phyloP scores from a whole-genome alignment of 2,329 filamentous ascomycete species.

The Cryphonectria radicalis region DNA sequence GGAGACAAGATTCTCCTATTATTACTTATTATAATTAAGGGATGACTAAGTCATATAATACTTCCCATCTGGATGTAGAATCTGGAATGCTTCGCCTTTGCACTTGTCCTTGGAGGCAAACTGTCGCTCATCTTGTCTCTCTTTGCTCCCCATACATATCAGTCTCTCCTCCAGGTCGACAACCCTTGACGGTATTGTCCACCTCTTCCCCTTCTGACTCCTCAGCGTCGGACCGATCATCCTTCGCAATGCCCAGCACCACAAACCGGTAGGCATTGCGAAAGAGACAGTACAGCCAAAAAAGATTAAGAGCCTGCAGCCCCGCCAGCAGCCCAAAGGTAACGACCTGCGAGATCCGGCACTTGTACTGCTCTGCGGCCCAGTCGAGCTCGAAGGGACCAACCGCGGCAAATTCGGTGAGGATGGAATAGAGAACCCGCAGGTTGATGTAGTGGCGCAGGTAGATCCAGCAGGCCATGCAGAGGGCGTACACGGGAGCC shows the following conservation, averaged over 20 bases:
- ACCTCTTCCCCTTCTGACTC: neutral
- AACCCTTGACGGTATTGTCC: neutral
- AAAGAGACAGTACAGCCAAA: conserved; percentile 6
- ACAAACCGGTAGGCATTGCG: neutral
- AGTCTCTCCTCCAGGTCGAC: too few relatives aligned
- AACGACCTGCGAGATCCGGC: conserved; percentile 57
- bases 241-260: conserved; percentile 1
- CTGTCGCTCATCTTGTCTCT: neutral
- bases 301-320: conserved; percentile 5
- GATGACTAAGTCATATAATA: too few relatives aligned
- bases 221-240: conserved; percentile 8
- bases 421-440: conserved; percentile 73
- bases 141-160: neutral
- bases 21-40: too few relatives aligned
- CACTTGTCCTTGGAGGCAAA: too few relatives aligned
- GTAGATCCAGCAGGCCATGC: conserved; percentile 87
- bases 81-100: too few relatives aligned
- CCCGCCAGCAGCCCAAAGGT: neutral
- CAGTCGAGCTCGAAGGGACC: conserved; percentile 70
- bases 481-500: conserved; percentile 82
- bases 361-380: conserved; percentile 79
- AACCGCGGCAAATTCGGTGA: conserved; percentile 64
- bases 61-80: too few relatives aligned
- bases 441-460: conserved; percentile 85
- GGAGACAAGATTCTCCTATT: neutral